phyloP scores from a whole-genome alignment of 2,329 filamentous ascomycete genomes.

The Phaeosphaeria sp. region DNA sequence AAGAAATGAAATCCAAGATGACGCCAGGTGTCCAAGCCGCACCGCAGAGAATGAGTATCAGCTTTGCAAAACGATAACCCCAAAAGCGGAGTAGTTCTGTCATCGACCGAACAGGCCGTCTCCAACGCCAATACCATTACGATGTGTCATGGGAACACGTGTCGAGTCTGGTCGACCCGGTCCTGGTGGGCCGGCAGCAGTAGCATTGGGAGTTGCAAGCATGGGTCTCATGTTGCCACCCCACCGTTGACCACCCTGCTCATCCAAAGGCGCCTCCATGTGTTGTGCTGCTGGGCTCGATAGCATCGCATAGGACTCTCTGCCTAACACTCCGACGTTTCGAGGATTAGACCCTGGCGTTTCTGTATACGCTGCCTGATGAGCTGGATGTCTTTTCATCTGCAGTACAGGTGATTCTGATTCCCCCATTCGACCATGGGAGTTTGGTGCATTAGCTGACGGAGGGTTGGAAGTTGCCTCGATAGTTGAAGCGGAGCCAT shows the following conservation, averaged over 20 bases:
- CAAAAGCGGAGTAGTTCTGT: slow-evolving; percentile 2
- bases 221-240: slow-evolving; percentile 22
- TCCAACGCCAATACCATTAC: slow-evolving; percentile 39
- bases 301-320: slow-evolving; percentile 38
- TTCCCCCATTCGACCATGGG: slow-evolving; percentile 35
- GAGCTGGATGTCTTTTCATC: slow-evolving; percentile 44
- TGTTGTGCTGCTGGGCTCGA: slow-evolving; percentile 40
- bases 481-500: slow-evolving; percentile 49
- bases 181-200: slow-evolving; percentile 24
- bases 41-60: not conserved
- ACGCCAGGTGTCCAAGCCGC: not conserved
- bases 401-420: slow-evolving; percentile 48
- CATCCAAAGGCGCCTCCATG: slow-evolving; percentile 27
- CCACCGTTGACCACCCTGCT: slow-evolving; percentile 36
- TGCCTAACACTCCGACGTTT: slow-evolving; percentile 26
- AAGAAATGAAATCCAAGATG: not conserved
- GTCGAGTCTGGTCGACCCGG: slow-evolving; percentile 29
- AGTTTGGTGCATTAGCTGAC: slow-evolving; percentile 37
- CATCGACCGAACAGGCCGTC: slow-evolving; percentile 42
- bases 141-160: slow-evolving; percentile 35
- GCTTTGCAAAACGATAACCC: not conserved
- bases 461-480: slow-evolving; percentile 49
- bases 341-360: slow-evolving; percentile 34
- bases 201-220: slow-evolving; percentile 17
- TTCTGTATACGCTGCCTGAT: slow-evolving; percentile 35